Conservation (phyloP, 2,329 filamentous ascomycete species). For the Grosmannia clavigera region DNA sequence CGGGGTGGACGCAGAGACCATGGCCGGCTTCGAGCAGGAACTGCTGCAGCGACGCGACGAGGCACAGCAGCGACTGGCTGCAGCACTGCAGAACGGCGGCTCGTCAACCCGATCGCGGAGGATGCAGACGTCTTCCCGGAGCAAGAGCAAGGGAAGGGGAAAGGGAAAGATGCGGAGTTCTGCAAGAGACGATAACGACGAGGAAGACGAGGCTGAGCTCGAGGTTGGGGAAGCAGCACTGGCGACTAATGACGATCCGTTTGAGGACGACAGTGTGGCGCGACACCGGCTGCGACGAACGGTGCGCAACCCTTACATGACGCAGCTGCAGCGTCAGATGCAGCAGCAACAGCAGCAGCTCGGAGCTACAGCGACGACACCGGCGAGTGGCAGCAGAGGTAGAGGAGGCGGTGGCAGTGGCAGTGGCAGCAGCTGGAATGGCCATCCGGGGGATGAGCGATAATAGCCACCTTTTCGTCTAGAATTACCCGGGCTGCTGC, state of each 20-base stretch:
- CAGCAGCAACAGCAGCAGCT: not conserved
- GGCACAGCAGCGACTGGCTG: slow-evolving; percentile 24
- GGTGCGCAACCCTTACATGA: slow-evolving; percentile 6
- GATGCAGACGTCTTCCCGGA: slow-evolving; percentile 13
- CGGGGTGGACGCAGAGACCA: slow-evolving; percentile 21
- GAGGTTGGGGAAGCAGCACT: too few species aligned
- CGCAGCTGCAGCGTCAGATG: slow-evolving; percentile 6
- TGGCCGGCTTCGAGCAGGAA: slow-evolving; percentile 39
- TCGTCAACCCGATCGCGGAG: slow-evolving; percentile 2
- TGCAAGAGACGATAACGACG: not conserved
- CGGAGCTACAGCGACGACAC: not conserved
- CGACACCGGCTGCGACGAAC: slow-evolving; percentile 1
- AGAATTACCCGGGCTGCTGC: too few species aligned
- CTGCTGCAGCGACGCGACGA: slow-evolving; percentile 33
- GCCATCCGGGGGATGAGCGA: too few species aligned
- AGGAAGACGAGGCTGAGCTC: not conserved
- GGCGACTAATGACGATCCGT: not conserved
- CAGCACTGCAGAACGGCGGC: slow-evolving; percentile 9
- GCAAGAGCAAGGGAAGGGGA: slow-evolving; percentile 34
- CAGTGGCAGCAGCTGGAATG: not conserved
- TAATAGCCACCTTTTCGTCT: too few species aligned
- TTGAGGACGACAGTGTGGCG: not conserved
- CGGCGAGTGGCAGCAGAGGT: not conserved
- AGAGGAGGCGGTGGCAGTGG: slow-evolving; percentile 2
- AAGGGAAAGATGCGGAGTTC: slow-evolving; percentile 12